phyloP scores from a whole-genome alignment of 345 rosid genomes.

The Brassica napus region Da-Ae NC_063444.1:41679001-41679500 shows the following conservation, averaged over 20 bases:
- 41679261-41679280: constrained; percentile 90
- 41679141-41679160: constrained; percentile 86
- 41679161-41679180: constrained; percentile 69
- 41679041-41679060: constrained; percentile 47
- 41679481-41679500: constrained; percentile 62
- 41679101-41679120: constrained; percentile 58
- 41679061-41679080: constrained; percentile 64
- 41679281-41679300: constrained; percentile 77
- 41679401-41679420: constrained; percentile 61
- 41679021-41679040: constrained; percentile 52
- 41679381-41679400: constrained; percentile 45
- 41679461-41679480: constrained; percentile 86
- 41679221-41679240: constrained; percentile 91
- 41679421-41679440: constrained; percentile 57
- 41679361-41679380: constrained; percentile 82
- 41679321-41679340: constrained; percentile 87
- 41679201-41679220: constrained; percentile 42
- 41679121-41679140: constrained; percentile 87
- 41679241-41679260: constrained; percentile 82
- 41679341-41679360: constrained; percentile 66
- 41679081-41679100: constrained; percentile 50
- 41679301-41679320: constrained; percentile 71
- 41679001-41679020: constrained; percentile 93
- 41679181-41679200: constrained; percentile 69
- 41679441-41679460: constrained; percentile 82